Conservation (phyloP, 106 monocot genomes). For the Dendrobium huoshanense region DNA sequence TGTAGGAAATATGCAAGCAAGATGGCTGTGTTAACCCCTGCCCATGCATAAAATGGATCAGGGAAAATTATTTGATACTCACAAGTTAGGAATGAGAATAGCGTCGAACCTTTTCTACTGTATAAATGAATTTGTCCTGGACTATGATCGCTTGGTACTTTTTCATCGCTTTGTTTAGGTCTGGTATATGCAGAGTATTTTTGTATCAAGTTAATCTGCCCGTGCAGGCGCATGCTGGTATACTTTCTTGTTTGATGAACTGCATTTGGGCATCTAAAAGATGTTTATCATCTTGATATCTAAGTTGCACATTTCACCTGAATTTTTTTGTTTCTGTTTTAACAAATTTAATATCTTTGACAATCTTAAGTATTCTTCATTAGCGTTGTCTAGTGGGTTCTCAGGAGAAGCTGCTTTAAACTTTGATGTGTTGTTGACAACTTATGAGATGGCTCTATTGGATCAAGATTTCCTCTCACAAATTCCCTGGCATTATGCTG, state of each 20-base stretch:
- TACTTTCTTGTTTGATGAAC: background rate
- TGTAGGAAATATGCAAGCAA: background rate
- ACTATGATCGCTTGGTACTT: too few relatives aligned
- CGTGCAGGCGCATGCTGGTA: background rate
- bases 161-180: background rate
- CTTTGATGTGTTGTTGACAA: constrained; percentile 87
- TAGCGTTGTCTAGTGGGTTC: constrained; percentile 3
- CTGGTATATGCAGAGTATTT: background rate
- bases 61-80: background rate
- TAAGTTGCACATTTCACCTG: background rate
- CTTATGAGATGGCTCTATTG: constrained; percentile 81
- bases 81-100: background rate
- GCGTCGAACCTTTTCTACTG: background rate
- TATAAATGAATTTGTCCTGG: background rate
- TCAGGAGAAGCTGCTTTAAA: constrained; percentile 34
- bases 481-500: constrained; percentile 82
- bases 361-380: background rate
- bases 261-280: background rate
- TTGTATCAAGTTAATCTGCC: background rate
- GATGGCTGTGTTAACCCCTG: background rate
- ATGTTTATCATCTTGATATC: constrained; percentile 1
- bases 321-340: background rate
- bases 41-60: background rate
- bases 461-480: constrained; percentile 95
- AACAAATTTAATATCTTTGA: background rate